A percentile compares a stretch with the other conserved stretches of the same genome.
These are phyloP conservation scores for Xylariaceae sp. DNA, from an alignment of 2,329 filamentous ascomycete species.

Conservation along the genomic window DNA sequence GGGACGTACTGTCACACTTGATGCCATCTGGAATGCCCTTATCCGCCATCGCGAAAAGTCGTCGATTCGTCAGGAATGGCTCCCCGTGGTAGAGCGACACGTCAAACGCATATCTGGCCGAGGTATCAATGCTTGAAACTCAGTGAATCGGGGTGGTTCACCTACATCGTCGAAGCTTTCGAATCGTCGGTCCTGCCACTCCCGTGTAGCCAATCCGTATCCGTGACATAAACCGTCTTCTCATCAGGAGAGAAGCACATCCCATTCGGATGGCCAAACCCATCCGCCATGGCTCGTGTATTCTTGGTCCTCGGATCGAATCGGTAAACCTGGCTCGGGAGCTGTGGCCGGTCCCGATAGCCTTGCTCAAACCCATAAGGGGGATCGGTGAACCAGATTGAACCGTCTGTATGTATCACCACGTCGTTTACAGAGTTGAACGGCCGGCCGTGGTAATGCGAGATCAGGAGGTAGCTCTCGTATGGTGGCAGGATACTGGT, in stretches of 20 bases:
- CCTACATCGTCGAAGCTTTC: constrained; percentile 24
- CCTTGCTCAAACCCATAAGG: constrained; percentile 44
- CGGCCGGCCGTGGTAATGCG: constrained; percentile 36
- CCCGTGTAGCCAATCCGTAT: constrained; percentile 30
- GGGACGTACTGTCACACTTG: constrained; percentile 42
- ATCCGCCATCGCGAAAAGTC: constrained; percentile 47
- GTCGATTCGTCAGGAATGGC: constrained; percentile 42
- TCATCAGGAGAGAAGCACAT: constrained; percentile 43
- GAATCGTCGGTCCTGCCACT: constrained; percentile 27
- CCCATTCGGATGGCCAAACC: constrained; percentile 43
- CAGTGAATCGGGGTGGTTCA: background rate
- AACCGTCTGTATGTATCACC: constrained; percentile 36
- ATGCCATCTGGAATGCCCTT: constrained; percentile 44
- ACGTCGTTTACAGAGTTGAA: constrained; percentile 50
- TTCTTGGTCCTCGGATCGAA: constrained; percentile 35
- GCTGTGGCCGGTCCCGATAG: constrained; percentile 36
- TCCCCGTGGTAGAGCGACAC: constrained; percentile 18
- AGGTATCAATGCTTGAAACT: background rate
- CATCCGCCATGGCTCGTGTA: constrained; percentile 42
- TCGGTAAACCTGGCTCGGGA: constrained; percentile 46
- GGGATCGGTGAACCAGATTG: constrained; percentile 48
- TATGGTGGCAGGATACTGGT: constrained; percentile 31
- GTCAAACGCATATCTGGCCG: constrained; percentile 32
- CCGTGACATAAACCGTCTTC: constrained; percentile 40
- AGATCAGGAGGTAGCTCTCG: constrained; percentile 25